phyloP scores from a whole-genome alignment of 805 yeast species.

The Metschnikowia reukaufii region DNA sequence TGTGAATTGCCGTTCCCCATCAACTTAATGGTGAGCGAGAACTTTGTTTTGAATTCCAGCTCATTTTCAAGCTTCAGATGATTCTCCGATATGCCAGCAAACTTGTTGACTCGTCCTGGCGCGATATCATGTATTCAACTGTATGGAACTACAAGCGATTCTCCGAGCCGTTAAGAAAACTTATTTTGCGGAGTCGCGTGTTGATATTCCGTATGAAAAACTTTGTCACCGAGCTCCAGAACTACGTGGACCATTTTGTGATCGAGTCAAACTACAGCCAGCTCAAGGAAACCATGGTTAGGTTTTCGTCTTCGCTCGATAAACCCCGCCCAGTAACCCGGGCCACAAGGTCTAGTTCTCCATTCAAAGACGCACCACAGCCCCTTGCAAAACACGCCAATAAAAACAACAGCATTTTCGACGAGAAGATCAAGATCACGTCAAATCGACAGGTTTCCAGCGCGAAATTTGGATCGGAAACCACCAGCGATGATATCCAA shows the following conservation, averaged over 20 bases:
- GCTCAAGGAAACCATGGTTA: conserved; percentile 31
- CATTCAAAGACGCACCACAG: conserved; percentile 10
- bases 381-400: conserved; percentile 15
- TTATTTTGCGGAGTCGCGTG: conserved; percentile 55
- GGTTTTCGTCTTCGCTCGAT: conserved; percentile 7
- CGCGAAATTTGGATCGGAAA: conserved; percentile 7
- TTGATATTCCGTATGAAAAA: conserved; percentile 59
- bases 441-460: conserved; percentile 8
- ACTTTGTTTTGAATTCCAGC: conserved; percentile 75
- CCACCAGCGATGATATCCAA: conserved; percentile 8
- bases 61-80: conserved; percentile 69
- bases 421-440: conserved; percentile 21
- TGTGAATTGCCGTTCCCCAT: conserved; percentile 82
- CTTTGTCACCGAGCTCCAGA: conserved; percentile 54
- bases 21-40: conserved; percentile 68
- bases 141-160: conserved; percentile 62
- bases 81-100: conserved; percentile 63
- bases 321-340: conserved; percentile 8
- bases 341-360: conserved; percentile 9
- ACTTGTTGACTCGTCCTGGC: conserved; percentile 67
- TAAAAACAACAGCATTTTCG: conserved; percentile 26
- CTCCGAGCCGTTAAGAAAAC: conserved; percentile 44
- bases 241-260: conserved; percentile 58
- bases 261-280: conserved; percentile 54
- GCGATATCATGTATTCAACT: conserved; percentile 52